Base-by-base conservation (phyloP, 164 flowering plant genomes). In the Umbilicus rupestris region DNA sequence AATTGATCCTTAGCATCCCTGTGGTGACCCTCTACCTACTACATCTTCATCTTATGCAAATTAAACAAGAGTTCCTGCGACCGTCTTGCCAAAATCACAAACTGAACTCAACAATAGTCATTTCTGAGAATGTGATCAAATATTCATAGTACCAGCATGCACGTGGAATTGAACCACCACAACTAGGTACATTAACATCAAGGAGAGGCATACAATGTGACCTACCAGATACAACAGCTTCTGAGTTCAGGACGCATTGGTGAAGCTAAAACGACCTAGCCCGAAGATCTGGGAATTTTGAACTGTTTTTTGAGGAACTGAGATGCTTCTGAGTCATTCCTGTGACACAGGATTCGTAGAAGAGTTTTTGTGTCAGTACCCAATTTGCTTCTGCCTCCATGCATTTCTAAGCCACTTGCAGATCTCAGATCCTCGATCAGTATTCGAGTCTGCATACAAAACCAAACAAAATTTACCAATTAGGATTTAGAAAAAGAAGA, bases 231-330 rank as follows among this genome's bases (percentile, higher is more conserved):
- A 50, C 58, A 50, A 12, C 7, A 28, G 11, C 17, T 55, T 41
- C 44, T 28, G 5, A 3, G 30, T 20, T 26, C 60, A 55, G 5
- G 19, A 55, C 28, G 0, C 33, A 55, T 14, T 29, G 31, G 12
- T 3, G 19, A 55, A 28, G 7, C 60, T 55, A 28, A 28, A 26
- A 55, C 14, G 60, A 55, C 60, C 33, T 55, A 55, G 17, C 33
- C 29, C 62, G 79, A 68, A 50, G 99, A 92, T 46, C 82, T 89
- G 71, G 99, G 99, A 58, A 95, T 79, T 72, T 87, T 95, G 78
- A 76, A 95, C 70, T 95, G 99, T 73, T 95, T 95, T 78, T 95
- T 95, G 68, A 95, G 83, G 73, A 89, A 95, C 42, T 83, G 96
- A 50, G 92, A 87, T 50, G 97, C 97, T 76, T 95, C 99, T 20